Percentiles rank a stretch among this genome's conserved stretches.
phyloP scores from a whole-genome alignment of 1,284 basidiomycete species.

The Cerioporus squamosus region DNA sequence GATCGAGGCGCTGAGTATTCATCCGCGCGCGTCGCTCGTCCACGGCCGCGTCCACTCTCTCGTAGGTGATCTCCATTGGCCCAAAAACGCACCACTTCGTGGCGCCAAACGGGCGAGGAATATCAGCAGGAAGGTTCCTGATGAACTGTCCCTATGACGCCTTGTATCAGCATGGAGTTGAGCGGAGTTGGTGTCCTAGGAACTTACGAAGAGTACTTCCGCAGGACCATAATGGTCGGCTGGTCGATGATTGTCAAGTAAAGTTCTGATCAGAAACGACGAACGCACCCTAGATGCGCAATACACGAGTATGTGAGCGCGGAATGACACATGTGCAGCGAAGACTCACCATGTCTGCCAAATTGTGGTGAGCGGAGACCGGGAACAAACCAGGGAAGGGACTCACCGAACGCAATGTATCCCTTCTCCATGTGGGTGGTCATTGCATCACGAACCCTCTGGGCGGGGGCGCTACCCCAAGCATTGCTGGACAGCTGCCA shows the following conservation, averaged over 20 bases:
- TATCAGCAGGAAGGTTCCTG: conserved; percentile 15
- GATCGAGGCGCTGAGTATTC: conserved; percentile 54
- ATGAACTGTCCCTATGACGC: conserved; percentile 55
- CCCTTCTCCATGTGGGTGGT: conserved; percentile 60
- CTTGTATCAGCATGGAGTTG: conserved; percentile 1
- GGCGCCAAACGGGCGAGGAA: conserved; percentile 55
- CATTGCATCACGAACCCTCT: conserved; percentile 69
- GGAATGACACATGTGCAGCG: neutral
- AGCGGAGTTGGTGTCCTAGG: neutral
- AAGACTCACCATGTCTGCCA: conserved; percentile 39
- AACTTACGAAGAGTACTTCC: conserved; percentile 72
- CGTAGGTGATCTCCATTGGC: conserved; percentile 48
- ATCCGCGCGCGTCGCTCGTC: conserved; percentile 63
- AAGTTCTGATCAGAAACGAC: neutral
- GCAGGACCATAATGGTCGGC: conserved; percentile 82
- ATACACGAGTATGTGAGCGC: neutral
- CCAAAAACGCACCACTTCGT: conserved; percentile 84
- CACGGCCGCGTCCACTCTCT: conserved; percentile 60
- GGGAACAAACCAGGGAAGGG: neutral
- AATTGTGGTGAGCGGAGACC: conserved; percentile 3
- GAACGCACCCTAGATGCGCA: conserved; percentile 21
- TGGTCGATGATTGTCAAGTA: conserved; percentile 30
- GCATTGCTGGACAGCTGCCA: conserved; percentile 82
- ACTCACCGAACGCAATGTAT: conserved; percentile 71
- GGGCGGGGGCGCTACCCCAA: conserved; percentile 73